A percentile compares a stretch with the other conserved stretches of the same genome.
phyloP scores from a whole-genome alignment of 306 rosid genomes.

The Glycine tomentella region DNA sequence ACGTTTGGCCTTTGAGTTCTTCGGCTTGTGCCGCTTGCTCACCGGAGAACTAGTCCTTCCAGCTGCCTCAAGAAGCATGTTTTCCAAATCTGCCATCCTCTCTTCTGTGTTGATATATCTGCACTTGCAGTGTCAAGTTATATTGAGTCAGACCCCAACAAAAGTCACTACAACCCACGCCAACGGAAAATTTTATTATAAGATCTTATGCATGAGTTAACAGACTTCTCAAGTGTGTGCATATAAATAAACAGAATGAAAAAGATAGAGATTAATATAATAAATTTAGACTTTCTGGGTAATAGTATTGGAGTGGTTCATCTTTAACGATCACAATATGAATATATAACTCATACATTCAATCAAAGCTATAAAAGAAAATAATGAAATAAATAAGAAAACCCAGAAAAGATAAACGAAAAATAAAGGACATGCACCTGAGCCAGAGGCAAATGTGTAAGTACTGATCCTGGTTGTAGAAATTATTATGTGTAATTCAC shows the following conservation, averaged over 20 bases:
- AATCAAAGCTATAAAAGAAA: background rate
- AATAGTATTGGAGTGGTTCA: slow-evolving; percentile 3
- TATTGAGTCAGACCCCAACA: background rate
- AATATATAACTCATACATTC: slow-evolving; percentile 11
- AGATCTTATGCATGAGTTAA: background rate
- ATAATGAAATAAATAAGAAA: background rate
- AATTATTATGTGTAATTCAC: slow-evolving; percentile 14
- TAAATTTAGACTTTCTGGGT: background rate
- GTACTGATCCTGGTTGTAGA: slow-evolving; percentile 17
- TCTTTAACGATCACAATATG: background rate
- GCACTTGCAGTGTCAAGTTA: too few relatives aligned
- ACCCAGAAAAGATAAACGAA: background rate
- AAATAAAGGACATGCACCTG: slow-evolving; percentile 37
- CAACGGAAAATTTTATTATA: background rate
- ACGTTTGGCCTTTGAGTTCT: slow-evolving; percentile 42
- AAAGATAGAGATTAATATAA: background rate
- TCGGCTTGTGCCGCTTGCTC: slow-evolving; percentile 46
- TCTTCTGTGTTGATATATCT: slow-evolving; percentile 4
- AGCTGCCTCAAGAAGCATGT: slow-evolving; percentile 81
- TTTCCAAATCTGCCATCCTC: slow-evolving; percentile 69
- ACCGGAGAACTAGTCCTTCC: slow-evolving; percentile 56
- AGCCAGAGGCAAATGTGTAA: slow-evolving; percentile 17
- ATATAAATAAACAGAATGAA: background rate
- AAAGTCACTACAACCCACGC: background rate
- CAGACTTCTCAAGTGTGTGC: background rate